phyloP scores from a whole-genome alignment of 768 basidiomycete genomes.

The Agrocybe praecox region DNA sequence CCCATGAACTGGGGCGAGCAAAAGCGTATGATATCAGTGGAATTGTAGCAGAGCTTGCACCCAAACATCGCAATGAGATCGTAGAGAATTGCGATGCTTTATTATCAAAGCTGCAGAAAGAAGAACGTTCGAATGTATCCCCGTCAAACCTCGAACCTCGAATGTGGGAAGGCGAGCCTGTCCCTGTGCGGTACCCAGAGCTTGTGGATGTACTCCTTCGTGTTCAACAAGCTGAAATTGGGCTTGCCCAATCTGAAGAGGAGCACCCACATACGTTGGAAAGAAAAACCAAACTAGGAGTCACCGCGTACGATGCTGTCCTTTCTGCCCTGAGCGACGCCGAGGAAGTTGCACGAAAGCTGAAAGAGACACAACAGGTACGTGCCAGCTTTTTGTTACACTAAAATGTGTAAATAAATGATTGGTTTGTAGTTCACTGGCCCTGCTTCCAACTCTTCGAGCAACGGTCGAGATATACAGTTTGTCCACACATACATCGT shows the following conservation, averaged over 20 bases:
- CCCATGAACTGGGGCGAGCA: constrained; percentile 80
- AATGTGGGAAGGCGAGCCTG: constrained; percentile 78
- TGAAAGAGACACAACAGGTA: constrained; percentile 87
- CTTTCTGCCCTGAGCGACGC: constrained; percentile 87
- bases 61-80: constrained; percentile 56
- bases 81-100: constrained; percentile 66
- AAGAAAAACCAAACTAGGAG: constrained; percentile 64
- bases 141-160: constrained; percentile 62
- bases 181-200: constrained; percentile 90
- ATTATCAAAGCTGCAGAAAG: constrained; percentile 49
- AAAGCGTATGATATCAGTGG: constrained; percentile 83
- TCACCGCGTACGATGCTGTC: constrained; percentile 87
- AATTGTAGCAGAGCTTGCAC: constrained; percentile 67
- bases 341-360: constrained; percentile 78
- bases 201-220: constrained; percentile 84
- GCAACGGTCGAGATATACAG: constrained; percentile 69
- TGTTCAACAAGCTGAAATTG: constrained; percentile 77
- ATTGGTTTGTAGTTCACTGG: constrained; percentile 22
- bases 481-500: constrained; percentile 88
- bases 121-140: constrained; percentile 38
- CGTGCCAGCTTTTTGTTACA: constrained; percentile 2
- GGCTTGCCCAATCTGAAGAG: constrained; percentile 44
- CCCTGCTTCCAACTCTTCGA: constrained; percentile 41
- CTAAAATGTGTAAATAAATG: background rate
- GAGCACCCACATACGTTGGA: constrained; percentile 31